These are phyloP conservation scores for Candida oleophila DNA, from an alignment of 805 yeast genomes.

Conservation along the genomic window DNA sequence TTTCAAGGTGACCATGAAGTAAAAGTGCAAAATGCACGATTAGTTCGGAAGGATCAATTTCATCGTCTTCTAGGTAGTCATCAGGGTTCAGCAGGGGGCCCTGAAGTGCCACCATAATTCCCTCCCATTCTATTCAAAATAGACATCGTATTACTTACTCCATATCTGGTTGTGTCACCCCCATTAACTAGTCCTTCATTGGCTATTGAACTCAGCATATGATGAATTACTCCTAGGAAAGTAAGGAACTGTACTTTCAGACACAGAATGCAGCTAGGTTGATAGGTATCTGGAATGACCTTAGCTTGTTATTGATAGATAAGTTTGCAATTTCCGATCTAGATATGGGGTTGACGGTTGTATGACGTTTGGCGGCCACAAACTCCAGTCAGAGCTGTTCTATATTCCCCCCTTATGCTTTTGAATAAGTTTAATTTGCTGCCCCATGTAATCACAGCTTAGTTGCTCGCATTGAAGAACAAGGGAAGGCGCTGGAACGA, in stretches of 20 bases:
- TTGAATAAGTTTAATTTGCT: slow-evolving; percentile 58
- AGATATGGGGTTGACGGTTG: slow-evolving; percentile 47
- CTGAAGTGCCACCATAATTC: slow-evolving; percentile 2
- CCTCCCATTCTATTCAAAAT: slow-evolving; percentile 17
- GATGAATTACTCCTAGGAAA: slow-evolving; percentile 63
- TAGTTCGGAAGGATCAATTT: slow-evolving; percentile 37
- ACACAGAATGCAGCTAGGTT: slow-evolving; percentile 60
- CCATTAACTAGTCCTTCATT: slow-evolving; percentile 47
- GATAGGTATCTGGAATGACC: slow-evolving; percentile 74
- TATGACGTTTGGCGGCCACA: slow-evolving; percentile 28
- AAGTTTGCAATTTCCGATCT: slow-evolving; percentile 61
- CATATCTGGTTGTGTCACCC: slow-evolving; percentile 42
- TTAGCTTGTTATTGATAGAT: slow-evolving; percentile 50
- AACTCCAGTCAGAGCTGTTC: slow-evolving; percentile 5
- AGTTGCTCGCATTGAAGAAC: slow-evolving; percentile 82
- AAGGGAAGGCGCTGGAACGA: slow-evolving; percentile 69
- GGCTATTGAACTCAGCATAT: slow-evolving; percentile 42
- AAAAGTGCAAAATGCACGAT: slow-evolving; percentile 66
- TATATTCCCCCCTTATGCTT: slow-evolving; percentile 52
- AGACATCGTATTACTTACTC: slow-evolving; percentile 13
- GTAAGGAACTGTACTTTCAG: slow-evolving; percentile 54
- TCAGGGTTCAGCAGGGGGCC: slow-evolving; percentile 21
- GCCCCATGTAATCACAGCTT: slow-evolving; percentile 72
- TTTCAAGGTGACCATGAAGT: slow-evolving; percentile 74
- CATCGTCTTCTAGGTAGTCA: slow-evolving; percentile 27